Percentiles rank a stretch among this genome's conserved stretches.
These are phyloP conservation scores for Podospora anserina DNA, from an alignment of 495 filamentous ascomycete species.

Conservation along the genomic window DNA sequence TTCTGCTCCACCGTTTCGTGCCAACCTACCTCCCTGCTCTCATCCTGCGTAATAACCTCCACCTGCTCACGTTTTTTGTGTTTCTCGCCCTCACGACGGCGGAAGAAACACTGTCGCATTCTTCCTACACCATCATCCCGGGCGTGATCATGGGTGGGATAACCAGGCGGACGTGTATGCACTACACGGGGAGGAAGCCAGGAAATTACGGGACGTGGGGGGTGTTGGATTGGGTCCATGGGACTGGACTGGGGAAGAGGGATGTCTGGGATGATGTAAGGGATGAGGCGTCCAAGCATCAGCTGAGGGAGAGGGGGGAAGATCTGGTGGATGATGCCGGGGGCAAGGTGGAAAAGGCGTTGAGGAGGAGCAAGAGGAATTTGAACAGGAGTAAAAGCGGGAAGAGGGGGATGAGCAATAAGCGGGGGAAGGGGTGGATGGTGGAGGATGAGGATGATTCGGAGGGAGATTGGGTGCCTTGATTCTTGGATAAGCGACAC, in stretches of 20 bases:
- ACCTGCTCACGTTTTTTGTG: conserved; percentile 76
- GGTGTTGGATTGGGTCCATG: conserved; percentile 69
- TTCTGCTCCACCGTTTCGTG: conserved; percentile 64
- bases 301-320: conserved; percentile 49
- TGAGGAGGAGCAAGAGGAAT: conserved; percentile 35
- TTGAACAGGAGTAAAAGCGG: conserved; percentile 24
- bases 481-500: background rate
- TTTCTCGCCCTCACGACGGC: conserved; percentile 65
- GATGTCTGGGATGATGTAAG: conserved; percentile 54
- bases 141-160: conserved; percentile 74
- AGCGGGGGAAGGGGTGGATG: background rate
- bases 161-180: conserved; percentile 63
- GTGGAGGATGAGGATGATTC: conserved; percentile 1
- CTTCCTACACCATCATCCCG: conserved; percentile 72
- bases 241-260: conserved; percentile 61
- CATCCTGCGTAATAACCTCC: conserved; percentile 60
- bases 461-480: conserved; percentile 1
- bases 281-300: conserved; percentile 58
- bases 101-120: conserved; percentile 74
- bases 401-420: conserved; percentile 3
- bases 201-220: conserved; percentile 81
- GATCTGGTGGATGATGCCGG: conserved; percentile 37
- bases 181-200: conserved; percentile 53
- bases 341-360: conserved; percentile 32
- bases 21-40: conserved; percentile 67